These are phyloP conservation scores for Tylopilus intermedius DNA, from an alignment of 768 basidiomycete species.

Conservation along the genomic window DNA sequence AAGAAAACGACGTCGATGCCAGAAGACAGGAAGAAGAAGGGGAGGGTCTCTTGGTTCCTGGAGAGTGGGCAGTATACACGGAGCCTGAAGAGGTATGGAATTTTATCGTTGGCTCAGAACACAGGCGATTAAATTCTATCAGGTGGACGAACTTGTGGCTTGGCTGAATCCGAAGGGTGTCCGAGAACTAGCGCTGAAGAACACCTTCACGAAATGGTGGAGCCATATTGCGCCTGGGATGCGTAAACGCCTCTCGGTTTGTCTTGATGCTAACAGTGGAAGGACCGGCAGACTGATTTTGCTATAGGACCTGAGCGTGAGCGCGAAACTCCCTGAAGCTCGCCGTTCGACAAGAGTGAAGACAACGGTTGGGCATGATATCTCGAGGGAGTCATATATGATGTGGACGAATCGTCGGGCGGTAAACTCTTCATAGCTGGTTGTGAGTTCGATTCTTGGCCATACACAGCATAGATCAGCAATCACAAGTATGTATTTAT, in stretches of 20 bases:
- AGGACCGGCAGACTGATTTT: slow-evolving; percentile 7
- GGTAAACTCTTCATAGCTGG: slow-evolving; percentile 32
- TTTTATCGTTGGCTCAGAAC: neutral
- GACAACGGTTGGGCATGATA: slow-evolving; percentile 51
- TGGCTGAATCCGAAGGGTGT: slow-evolving; percentile 94
- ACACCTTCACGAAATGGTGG: slow-evolving; percentile 78
- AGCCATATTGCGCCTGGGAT: slow-evolving; percentile 76
- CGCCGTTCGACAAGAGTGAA: slow-evolving; percentile 74
- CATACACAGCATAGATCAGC: slow-evolving; percentile 19
- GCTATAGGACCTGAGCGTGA: slow-evolving; percentile 61
- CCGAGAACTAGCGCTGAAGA: slow-evolving; percentile 78
- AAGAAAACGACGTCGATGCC: slow-evolving; percentile 48
- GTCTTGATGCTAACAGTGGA: slow-evolving; percentile 25
- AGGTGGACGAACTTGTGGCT: slow-evolving; percentile 78
- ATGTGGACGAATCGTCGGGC: slow-evolving; percentile 82
- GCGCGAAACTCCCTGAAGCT: slow-evolving; percentile 70
- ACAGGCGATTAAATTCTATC: slow-evolving; percentile 10
- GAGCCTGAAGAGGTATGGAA: slow-evolving; percentile 74
- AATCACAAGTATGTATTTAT: slow-evolving; percentile 22
- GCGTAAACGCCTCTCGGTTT: slow-evolving; percentile 66
- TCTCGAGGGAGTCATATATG: slow-evolving; percentile 81
- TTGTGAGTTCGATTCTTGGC: neutral
- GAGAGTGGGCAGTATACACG: slow-evolving; percentile 90
- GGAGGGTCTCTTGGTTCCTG: slow-evolving; percentile 62
- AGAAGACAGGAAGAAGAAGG: slow-evolving; percentile 78